Evolutionary conservation across 495 filamentous ascomycete species (phyloP), one percentile per base, ranked within the genome.

Genomic region (Penicillium cataractarum): DNA sequence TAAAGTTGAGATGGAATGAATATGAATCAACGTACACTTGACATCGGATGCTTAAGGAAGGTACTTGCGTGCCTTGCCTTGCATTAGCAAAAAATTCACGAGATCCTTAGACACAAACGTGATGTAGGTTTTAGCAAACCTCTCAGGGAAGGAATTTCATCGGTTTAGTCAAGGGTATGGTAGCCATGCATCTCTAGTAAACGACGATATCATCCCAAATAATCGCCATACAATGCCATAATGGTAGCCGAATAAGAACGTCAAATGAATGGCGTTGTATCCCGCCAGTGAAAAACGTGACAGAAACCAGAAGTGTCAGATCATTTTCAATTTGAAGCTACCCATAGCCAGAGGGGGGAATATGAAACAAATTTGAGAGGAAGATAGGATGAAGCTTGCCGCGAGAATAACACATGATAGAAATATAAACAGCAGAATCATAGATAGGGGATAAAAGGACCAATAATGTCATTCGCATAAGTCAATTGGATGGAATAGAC

Each of bases 301-400:
- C 1, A 19, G 9, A 57, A 19, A 29, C 27, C 33, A 15, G 1
- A 37, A 31, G 15, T 19, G 24, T 13, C 31, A 48, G 22, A 61
- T 67, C 48, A 61, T 44, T 57, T 35, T 61, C 57, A 67, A 64
- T 64, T 60, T 64, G 57, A 60, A 63, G 61, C 57, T 64, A 61
- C 13, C 29, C 17, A 33, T 31, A 55, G 40, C 29, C 17, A 57
- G 39, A 56, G 49, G 15, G 54, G 39, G 55, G 19, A 51, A 56
- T n/a, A 60, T 24, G 17, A 55, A 19, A 55, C 40, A 58, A 62
- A 3, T 8, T 21, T 22, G 44, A 52, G 31, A 39, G 35, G 12
- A 17, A 46, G 8, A 24, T 13, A 2, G 1, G 15, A 58, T 1
- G 24, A 39, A 26, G 15, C 44, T 58, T 21, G 57, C 46, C 44